Percentiles rank a stretch among this genome's conserved stretches.
Evolutionary conservation across 2,329 filamentous ascomycete genomes (phyloP).

Genomic region (Clathrospora elynae): DNA sequence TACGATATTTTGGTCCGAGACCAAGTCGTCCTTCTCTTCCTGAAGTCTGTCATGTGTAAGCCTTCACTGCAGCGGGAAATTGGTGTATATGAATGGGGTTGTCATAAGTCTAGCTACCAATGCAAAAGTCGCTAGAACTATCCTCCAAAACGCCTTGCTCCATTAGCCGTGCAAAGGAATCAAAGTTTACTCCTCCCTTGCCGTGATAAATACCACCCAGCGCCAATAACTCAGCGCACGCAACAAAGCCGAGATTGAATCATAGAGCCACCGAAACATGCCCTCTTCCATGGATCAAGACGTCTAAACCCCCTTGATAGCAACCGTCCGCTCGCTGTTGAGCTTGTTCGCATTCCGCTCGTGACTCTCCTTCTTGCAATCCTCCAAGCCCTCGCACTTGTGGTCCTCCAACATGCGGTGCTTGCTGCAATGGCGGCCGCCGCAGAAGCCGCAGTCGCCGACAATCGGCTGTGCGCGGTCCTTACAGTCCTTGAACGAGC

Average conservation of each 20-base stretch:
- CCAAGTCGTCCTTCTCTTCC: too few relatives aligned
- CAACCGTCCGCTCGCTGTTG: constrained; percentile 88
- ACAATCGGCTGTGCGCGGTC: constrained; percentile 89
- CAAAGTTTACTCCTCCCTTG: too few relatives aligned
- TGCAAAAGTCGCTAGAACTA: too few relatives aligned
- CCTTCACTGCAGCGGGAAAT: too few relatives aligned
- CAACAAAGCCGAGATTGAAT: not conserved
- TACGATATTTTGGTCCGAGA: too few relatives aligned
- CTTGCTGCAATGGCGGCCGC: constrained; percentile 91
- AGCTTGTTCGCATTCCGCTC: constrained; percentile 92
- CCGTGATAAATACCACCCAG: too few relatives aligned
- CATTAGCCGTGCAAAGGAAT: too few relatives aligned
- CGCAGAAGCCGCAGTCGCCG: constrained; percentile 94
- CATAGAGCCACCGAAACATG: too few relatives aligned
- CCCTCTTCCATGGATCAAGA: not conserved
- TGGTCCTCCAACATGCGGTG: constrained; percentile 94
- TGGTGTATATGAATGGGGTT: too few relatives aligned
- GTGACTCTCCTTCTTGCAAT: constrained; percentile 97
- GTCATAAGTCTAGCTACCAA: too few relatives aligned
- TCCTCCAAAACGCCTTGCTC: too few relatives aligned
- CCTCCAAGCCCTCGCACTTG: constrained; percentile 88
- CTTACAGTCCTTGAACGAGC: constrained; percentile 87
- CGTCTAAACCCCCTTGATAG: constrained; percentile 81
- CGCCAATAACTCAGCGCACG: not conserved
- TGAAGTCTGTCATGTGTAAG: too few relatives aligned